Evolutionary conservation across 352 stramenopile species (phyloP), one percentile per base, ranked within the genome.

Genomic region (Phytophthora crassamura): DNA sequence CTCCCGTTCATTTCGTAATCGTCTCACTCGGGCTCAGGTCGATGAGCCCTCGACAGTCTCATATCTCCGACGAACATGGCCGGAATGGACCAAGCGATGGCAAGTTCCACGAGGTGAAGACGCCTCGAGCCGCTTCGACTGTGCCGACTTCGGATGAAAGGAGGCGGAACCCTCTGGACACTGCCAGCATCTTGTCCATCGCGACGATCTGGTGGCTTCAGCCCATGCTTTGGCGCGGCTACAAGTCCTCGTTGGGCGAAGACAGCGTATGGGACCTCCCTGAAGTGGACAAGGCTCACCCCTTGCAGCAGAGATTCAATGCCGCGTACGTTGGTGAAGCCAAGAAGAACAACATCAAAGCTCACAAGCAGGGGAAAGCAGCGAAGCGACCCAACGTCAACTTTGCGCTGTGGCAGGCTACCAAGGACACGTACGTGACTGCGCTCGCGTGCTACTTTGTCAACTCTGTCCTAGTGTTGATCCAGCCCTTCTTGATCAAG

Each of bases 401-500:
- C 15, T 15, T 59, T 0, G 73, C 75, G 30, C 32, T 86, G 10
- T 80, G 70, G 72, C 47, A 62, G 9, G 65, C 72, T 5, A 79
- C 75, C 8, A 63, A 68, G 30, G 41, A 51, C 28, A 80, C 49
- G 12, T 57, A 40, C 32, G 36, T 40, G 12, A 30, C 38, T 3
- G 49, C 49, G 8, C 38, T 57, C 4, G 35, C 20, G 7, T 30
- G 38, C 18, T 40, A 57, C 49, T 33, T 57, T 7, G 49, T 45
- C 20, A 57, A 40, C 25, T 40, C 49, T 1, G 35, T 40, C 11
- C 6, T 47, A 3, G 25, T 57, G 35, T 22, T 57, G 2, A 22
- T 57, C 22, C 49, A 49, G 42, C 78, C 79, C 12, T 71, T 90
- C 40, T 32, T 88, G 48, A 84, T 88, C 74, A 88, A 86, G 46